Evolutionary conservation across 345 rosid species (phyloP).

Genomic region (Toxicodendron radicans): DNA sequence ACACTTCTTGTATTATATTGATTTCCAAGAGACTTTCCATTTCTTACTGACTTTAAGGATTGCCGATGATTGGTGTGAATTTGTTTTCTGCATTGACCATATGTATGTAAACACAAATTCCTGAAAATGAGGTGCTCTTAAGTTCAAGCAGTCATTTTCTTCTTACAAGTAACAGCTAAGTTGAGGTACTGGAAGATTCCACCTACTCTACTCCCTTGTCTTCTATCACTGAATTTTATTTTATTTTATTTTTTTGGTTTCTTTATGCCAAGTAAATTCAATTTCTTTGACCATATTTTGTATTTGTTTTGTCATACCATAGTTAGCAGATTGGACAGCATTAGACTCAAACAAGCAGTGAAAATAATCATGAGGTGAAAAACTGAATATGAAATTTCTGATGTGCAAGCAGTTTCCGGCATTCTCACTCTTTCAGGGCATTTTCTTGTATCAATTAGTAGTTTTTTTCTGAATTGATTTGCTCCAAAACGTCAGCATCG

Average conservation of each 20-base stretch:
- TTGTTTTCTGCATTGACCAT: neutral
- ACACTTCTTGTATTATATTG: constrained; percentile 26
- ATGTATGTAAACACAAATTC: neutral
- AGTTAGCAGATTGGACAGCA: neutral
- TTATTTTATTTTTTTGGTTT: too few relatives aligned
- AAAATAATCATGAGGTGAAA: neutral
- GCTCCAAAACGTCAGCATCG: neutral
- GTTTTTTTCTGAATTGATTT: too few relatives aligned
- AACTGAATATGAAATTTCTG: neutral
- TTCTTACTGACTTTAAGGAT: neutral
- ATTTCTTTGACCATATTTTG: neutral
- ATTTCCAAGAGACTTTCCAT: neutral
- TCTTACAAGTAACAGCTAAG: neutral
- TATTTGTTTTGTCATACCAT: neutral
- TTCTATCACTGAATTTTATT: neutral
- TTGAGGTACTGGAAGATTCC: neutral
- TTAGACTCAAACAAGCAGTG: neutral
- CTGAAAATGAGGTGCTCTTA: neutral
- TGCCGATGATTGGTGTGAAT: neutral
- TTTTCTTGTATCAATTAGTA: too few relatives aligned
- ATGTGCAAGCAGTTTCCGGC: neutral
- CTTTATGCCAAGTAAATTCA: neutral
- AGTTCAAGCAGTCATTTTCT: neutral
- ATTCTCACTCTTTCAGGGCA: neutral
- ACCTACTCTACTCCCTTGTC: neutral